Conservation (phyloP, 108 stramenopile genomes). For the Fistulifera solaris region DNA sequence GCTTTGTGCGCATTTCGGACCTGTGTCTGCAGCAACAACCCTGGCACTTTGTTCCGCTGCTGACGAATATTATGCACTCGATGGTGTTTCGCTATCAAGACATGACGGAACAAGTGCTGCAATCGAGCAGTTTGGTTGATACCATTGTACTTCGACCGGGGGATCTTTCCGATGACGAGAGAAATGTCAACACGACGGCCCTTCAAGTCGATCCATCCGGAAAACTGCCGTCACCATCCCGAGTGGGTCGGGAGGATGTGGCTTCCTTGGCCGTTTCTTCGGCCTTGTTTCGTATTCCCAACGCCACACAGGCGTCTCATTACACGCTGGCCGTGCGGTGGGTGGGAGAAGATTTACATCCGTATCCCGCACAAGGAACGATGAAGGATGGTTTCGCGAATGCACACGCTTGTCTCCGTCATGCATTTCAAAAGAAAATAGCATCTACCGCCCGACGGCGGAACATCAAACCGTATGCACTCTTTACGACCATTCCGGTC, state of each 20-base stretch:
- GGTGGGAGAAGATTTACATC: slow-evolving; percentile 27
- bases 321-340: slow-evolving; percentile 32
- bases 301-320: slow-evolving; percentile 10
- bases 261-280: slow-evolving; percentile 55
- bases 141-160: slow-evolving; percentile 59
- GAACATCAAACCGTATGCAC: not conserved
- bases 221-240: slow-evolving; percentile 32
- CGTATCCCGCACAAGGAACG: slow-evolving; percentile 33
- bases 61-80: slow-evolving; percentile 51
- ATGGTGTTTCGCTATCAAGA: slow-evolving; percentile 51
- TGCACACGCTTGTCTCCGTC: slow-evolving; percentile 10
- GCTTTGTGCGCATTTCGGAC: slow-evolving; percentile 65
- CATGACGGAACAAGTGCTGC: slow-evolving; percentile 49
- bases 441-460: not conserved
- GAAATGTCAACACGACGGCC: slow-evolving; percentile 47
- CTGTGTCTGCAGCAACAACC: slow-evolving; percentile 29
- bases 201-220: slow-evolving; percentile 45
- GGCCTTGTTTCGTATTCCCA: slow-evolving; percentile 23
- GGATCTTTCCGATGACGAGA: slow-evolving; percentile 37
- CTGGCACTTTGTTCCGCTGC: slow-evolving; percentile 38
- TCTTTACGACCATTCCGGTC: not conserved
- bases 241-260: slow-evolving; percentile 62
- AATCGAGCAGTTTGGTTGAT: slow-evolving; percentile 40
- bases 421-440: slow-evolving; percentile 1
- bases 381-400: slow-evolving; percentile 21